A percentile compares a stretch with the other conserved stretches of the same genome.
phyloP scores from a whole-genome alignment of 2,329 filamentous ascomycete genomes.

The Coniochaeta hoffmannii region DNA sequence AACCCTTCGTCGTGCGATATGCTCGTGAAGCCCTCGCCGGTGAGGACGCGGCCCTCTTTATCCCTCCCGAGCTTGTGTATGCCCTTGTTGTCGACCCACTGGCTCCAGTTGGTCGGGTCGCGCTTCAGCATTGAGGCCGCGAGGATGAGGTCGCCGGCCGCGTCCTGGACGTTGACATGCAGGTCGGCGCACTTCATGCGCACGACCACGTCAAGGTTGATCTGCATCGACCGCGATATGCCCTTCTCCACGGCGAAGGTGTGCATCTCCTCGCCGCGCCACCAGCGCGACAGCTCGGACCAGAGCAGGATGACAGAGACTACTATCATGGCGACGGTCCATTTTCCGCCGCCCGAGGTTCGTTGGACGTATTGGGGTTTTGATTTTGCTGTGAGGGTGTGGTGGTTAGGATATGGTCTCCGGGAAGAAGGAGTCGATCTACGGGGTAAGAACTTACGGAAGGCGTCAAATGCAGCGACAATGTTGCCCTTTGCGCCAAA shows the following conservation, averaged over 20 bases:
- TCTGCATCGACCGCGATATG: constrained; percentile 77
- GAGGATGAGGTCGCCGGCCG: constrained; percentile 83
- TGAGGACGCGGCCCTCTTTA: constrained; percentile 43
- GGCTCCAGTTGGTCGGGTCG: constrained; percentile 71
- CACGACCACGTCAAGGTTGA: constrained; percentile 93
- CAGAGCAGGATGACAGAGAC: constrained; percentile 69
- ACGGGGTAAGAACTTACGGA: constrained; percentile 60
- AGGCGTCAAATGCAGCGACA: constrained; percentile 90
- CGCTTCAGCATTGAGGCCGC: constrained; percentile 66
- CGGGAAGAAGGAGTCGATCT: background rate
- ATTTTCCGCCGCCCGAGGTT: constrained; percentile 83
- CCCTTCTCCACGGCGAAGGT: constrained; percentile 92
- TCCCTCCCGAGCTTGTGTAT: constrained; percentile 54
- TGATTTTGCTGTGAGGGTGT: constrained; percentile 64
- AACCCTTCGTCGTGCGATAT: constrained; percentile 54
- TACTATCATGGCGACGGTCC: constrained; percentile 76
- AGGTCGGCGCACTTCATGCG: constrained; percentile 80
- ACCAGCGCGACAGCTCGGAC: constrained; percentile 77
- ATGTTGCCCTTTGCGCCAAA: constrained; percentile 68
- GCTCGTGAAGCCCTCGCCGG: constrained; percentile 51
- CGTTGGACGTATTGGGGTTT: constrained; percentile 87
- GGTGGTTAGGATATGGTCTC: constrained; percentile 12
- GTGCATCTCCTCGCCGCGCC: constrained; percentile 74
- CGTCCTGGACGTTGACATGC: constrained; percentile 97
- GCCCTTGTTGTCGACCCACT: constrained; percentile 70